Conservation (phyloP, 2,329 filamentous ascomycete species). For the Trichoderma koningii region DNA sequence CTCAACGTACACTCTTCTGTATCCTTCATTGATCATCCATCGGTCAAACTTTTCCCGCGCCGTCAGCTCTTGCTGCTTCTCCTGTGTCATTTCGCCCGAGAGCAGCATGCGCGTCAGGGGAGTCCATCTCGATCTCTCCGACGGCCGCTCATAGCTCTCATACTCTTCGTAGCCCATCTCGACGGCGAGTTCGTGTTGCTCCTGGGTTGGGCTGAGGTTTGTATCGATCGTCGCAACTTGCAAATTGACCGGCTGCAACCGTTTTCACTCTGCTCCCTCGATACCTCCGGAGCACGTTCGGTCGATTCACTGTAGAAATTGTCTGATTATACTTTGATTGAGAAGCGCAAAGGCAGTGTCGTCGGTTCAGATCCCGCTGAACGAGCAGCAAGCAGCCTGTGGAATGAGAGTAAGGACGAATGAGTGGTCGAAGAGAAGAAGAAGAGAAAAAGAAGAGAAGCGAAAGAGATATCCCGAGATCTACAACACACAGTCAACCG, state of each 20-base stretch:
- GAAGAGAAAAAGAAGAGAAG: neutral
- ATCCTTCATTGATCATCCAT: constrained; percentile 91
- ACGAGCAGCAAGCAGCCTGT: constrained; percentile 35
- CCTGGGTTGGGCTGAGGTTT: neutral
- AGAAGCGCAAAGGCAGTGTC: constrained; percentile 5
- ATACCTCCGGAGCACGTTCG: neutral
- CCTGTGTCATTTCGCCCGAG: constrained; percentile 78
- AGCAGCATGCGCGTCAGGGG: constrained; percentile 80
- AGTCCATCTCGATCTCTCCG: constrained; percentile 79
- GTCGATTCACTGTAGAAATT: neutral
- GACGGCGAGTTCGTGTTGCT: neutral
- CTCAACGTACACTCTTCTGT: constrained; percentile 69
- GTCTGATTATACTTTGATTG: neutral
- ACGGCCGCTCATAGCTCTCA: constrained; percentile 43
- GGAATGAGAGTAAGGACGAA: neutral
- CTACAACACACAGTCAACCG: neutral
- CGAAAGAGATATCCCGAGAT: constrained; percentile 13
- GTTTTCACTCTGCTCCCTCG: neutral
- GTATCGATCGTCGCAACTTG: neutral
- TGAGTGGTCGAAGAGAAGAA: constrained; percentile 13
- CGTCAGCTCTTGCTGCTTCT: constrained; percentile 68
- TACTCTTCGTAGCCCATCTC: constrained; percentile 38
- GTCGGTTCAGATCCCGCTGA: constrained; percentile 59
- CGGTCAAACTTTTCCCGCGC: constrained; percentile 73
- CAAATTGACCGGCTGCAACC: neutral